Base-by-base conservation (phyloP, 768 basidiomycete genomes). In the Mycena maculata region DNA sequence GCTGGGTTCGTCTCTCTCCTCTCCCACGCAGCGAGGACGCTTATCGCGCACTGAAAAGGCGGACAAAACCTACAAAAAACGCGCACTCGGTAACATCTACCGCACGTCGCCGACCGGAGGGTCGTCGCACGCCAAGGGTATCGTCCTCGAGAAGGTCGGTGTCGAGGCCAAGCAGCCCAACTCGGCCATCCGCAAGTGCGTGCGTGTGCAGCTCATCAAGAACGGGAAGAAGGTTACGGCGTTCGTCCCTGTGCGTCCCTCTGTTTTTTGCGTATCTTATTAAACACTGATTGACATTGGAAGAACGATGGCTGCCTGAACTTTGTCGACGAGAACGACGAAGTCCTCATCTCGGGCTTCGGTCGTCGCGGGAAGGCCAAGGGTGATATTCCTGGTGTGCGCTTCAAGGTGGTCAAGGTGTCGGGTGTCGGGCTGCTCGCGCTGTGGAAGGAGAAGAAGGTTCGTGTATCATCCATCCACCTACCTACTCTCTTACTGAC, bases 191-290 rank as follows among this genome's bases (percentile, higher is more conserved):
- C 96, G 98, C 82, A 99, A 99, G 83, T 99, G 98, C 86, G 98
- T 99, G 73, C 95, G 98, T 85, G 98, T 99, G 70, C 98, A 99
- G 78, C 88, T 99, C 74, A 99, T 99, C 82, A 99, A 99, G 90
- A 99, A 99, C 86, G 98, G 98, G 73, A 99, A 99, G 92, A 99
- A 99, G 82, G 97, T 99, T 79, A 99, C 97, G 70, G 98, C 98
- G 77, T 99, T 99, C 91, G 98, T 99, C 42, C 97, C 97, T 69
- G 94, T 94, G 75, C 73, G 94, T 88, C 12, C 48, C 38, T 56
- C 45, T 52, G 47, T 52, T 66, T 44, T 47, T 68, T 41, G 38
- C 33, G n/a, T 61, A 12, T 41, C 61, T 49, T 25, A 27, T 31
- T n/a, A n/a, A n/a, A n/a, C n/a, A n/a, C n/a, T n/a, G n/a, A n/a